phyloP scores from a whole-genome alignment of 371 early-diverging fungal species.

The Mycotypha africana region DNA sequence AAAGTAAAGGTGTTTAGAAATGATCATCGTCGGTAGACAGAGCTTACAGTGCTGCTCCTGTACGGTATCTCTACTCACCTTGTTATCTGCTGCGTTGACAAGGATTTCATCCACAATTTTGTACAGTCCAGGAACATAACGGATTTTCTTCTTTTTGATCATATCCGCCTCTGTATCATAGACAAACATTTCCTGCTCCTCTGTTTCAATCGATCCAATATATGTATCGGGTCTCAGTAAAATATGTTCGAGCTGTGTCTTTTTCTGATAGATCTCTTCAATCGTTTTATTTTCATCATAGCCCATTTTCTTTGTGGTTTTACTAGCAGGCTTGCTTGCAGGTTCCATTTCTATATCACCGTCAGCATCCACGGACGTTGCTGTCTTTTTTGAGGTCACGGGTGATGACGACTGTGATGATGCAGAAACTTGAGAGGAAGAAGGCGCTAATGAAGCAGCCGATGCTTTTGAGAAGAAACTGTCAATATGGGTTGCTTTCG shows the following conservation, averaged over 20 bases:
- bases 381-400: too few species aligned
- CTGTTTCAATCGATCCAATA: slow-evolving; percentile 95
- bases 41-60: too few species aligned
- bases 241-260: slow-evolving; percentile 98
- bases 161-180: slow-evolving; percentile 57
- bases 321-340: not conserved
- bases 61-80: slow-evolving; percentile 35
- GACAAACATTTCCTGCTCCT: slow-evolving; percentile 86
- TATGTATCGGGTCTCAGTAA: slow-evolving; percentile 99
- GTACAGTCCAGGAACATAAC: slow-evolving; percentile 96
- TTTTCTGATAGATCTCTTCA: slow-evolving; percentile 98
- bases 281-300: slow-evolving; percentile 47
- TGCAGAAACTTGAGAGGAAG: not conserved
- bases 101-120: slow-evolving; percentile 99
- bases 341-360: slow-evolving; percentile 6
- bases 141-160: slow-evolving; percentile 74
- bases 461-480: slow-evolving; percentile 1
- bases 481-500: too few species aligned
- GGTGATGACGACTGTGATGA: too few species aligned
- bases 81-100: slow-evolving; percentile 97
- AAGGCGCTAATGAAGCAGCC: slow-evolving; percentile 6
- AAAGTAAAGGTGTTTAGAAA: too few species aligned
- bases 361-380: not conserved
- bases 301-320: not conserved
- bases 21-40: too few species aligned